These are phyloP conservation scores for Areca catechu DNA, from an alignment of 176 grass and related monocot genomes.

Conservation along the genomic window DNA sequence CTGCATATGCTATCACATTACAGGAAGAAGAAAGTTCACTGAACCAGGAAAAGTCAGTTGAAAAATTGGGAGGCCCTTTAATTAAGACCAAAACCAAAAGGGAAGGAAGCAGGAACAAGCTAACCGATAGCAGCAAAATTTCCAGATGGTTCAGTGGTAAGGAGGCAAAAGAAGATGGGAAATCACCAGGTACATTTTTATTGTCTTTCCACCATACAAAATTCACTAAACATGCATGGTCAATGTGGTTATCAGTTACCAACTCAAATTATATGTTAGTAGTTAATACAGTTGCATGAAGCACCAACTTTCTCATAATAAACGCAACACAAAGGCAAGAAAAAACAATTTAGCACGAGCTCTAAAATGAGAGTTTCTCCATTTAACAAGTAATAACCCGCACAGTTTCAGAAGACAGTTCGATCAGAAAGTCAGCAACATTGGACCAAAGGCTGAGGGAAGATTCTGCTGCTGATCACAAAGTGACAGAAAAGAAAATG, in stretches of 20 bases:
- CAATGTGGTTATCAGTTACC: too few relatives aligned
- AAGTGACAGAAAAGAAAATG: slow-evolving; percentile 19
- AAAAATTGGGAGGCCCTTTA: slow-evolving; percentile 2
- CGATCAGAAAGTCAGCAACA: slow-evolving; percentile 23
- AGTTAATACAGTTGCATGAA: too few relatives aligned
- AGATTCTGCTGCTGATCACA: slow-evolving; percentile 16
- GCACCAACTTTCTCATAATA: too few relatives aligned
- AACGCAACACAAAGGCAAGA: too few relatives aligned
- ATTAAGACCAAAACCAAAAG: slow-evolving; percentile 6
- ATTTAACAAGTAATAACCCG: too few relatives aligned
- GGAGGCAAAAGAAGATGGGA: slow-evolving; percentile 39
- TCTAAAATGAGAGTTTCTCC: too few relatives aligned
- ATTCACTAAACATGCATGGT: too few relatives aligned
- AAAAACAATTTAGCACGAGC: too few relatives aligned
- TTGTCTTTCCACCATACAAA: too few relatives aligned
- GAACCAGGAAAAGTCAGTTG: slow-evolving; percentile 22
- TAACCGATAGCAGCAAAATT: slow-evolving; percentile 38
- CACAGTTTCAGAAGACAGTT: slow-evolving; percentile 31
- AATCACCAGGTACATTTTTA: slow-evolving; percentile 34
- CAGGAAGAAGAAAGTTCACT: slow-evolving; percentile 44
- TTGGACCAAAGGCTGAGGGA: slow-evolving; percentile 7
- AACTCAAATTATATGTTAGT: too few relatives aligned
- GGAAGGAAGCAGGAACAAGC: slow-evolving; percentile 39
- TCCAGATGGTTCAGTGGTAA: slow-evolving; percentile 63
- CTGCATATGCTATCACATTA: slow-evolving; percentile 50